phyloP scores from a whole-genome alignment of 2,329 filamentous ascomycete genomes.

The Aspergillus fischeri region DNA sequence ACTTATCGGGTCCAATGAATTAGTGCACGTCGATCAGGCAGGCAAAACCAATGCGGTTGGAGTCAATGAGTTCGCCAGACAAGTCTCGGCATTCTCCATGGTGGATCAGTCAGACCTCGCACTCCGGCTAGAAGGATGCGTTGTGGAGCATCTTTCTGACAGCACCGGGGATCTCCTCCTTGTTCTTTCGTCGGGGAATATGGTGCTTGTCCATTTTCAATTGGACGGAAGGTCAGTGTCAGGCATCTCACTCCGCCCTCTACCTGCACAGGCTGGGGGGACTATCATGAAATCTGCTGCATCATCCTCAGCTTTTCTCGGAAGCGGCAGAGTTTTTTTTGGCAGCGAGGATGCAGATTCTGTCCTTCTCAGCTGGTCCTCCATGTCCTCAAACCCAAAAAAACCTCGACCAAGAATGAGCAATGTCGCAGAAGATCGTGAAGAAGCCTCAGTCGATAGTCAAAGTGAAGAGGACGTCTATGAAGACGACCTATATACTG shows the following conservation, averaged over 20 bases:
- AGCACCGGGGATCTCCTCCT: slow-evolving; percentile 82
- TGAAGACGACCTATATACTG: slow-evolving; percentile 49
- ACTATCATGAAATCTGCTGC: slow-evolving; percentile 57
- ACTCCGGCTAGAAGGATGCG: slow-evolving; percentile 75
- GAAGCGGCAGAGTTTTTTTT: slow-evolving; percentile 69
- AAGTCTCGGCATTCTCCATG: slow-evolving; percentile 77
- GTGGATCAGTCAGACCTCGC: slow-evolving; percentile 78
- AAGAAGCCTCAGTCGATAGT: slow-evolving; percentile 56
- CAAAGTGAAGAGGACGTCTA: slow-evolving; percentile 58
- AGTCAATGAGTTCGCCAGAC: slow-evolving; percentile 84
- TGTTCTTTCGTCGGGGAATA: slow-evolving; percentile 68
- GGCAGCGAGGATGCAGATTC: slow-evolving; percentile 84
- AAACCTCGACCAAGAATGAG: slow-evolving; percentile 57
- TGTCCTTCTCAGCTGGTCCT: slow-evolving; percentile 72
- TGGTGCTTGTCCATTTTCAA: slow-evolving; percentile 74
- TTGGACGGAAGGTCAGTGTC: slow-evolving; percentile 90
- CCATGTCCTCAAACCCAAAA: slow-evolving; percentile 57
- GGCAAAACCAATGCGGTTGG: slow-evolving; percentile 90
- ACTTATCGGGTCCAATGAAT: slow-evolving; percentile 79
- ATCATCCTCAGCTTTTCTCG: slow-evolving; percentile 67
- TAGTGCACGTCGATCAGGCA: slow-evolving; percentile 93
- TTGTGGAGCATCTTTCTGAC: slow-evolving; percentile 69
- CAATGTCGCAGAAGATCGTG: slow-evolving; percentile 46
- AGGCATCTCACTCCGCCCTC: slow-evolving; percentile 67
- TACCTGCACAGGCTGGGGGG: slow-evolving; percentile 62